Conservation (phyloP, 225 moss, liverwort and hornwort species). For the Pseudoscleropodium purum region DNA sequence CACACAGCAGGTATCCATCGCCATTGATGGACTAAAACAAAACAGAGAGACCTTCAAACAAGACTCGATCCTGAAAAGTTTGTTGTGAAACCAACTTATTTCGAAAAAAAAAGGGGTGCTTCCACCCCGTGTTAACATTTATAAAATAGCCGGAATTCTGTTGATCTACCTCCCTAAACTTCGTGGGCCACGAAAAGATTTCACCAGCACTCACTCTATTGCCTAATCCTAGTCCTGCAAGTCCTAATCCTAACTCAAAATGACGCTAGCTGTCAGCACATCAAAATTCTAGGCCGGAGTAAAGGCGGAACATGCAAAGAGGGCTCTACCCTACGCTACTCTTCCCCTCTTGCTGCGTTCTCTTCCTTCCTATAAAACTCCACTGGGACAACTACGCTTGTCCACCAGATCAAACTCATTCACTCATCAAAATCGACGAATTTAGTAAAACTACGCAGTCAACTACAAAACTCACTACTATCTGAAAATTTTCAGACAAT, state of each 20-base stretch:
- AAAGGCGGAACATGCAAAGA: constrained; percentile 34
- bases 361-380: constrained; percentile 25
- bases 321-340: neutral
- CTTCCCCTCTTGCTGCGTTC: constrained; percentile 26
- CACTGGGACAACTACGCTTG: neutral
- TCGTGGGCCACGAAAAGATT: neutral
- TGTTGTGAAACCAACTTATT: constrained; percentile 15
- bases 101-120: neutral
- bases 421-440: constrained; percentile 3
- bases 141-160: neutral
- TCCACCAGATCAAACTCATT: neutral
- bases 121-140: constrained; percentile 4
- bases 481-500: neutral
- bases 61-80: neutral
- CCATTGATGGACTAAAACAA: neutral
- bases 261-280: neutral
- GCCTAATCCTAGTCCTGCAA: neutral
- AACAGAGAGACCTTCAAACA: neutral
- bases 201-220: neutral
- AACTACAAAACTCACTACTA: neutral
- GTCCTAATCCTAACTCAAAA: neutral
- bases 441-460: neutral
- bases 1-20: neutral
- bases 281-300: neutral
- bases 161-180: neutral